Evolutionary conservation across 192 early-diverging fungal genomes (phyloP).

Genomic region (Coemansia sp.): DNA sequence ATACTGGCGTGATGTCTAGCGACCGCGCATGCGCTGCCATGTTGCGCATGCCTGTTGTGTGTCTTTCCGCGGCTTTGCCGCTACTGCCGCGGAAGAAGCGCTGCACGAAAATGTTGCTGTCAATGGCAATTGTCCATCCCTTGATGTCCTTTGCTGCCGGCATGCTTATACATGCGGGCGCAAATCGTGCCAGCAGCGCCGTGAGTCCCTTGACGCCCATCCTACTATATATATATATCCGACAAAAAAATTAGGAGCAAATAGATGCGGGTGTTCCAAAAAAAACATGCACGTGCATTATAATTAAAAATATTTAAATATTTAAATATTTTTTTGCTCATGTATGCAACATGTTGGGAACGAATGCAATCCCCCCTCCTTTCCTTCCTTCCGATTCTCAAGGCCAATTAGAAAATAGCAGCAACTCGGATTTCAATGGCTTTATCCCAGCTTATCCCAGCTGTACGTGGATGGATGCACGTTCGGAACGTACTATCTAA

Average conservation of each 20-base stretch:
- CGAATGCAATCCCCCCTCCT: neutral
- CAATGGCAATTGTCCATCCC: slow-evolving; percentile 58
- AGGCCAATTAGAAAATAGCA: neutral
- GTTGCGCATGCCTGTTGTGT: slow-evolving; percentile 65
- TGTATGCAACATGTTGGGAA: neutral
- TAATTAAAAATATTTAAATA: slow-evolving; percentile 1
- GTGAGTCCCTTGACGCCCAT: slow-evolving; percentile 67
- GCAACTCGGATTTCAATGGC: neutral
- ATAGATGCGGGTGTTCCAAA: neutral
- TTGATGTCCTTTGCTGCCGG: slow-evolving; percentile 39
- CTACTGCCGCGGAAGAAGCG: slow-evolving; percentile 58
- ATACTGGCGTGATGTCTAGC: slow-evolving; percentile 63
- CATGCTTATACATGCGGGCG: slow-evolving; percentile 49
- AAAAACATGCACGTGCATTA: neutral
- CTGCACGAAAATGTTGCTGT: slow-evolving; percentile 61
- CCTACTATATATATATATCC: neutral
- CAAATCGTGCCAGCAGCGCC: slow-evolving; percentile 57
- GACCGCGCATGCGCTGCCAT: slow-evolving; percentile 56
- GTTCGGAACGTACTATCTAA: neutral
- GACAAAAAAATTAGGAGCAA: neutral
- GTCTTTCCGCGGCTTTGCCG: slow-evolving; percentile 46
- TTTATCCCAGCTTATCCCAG: neutral
- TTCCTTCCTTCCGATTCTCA: neutral
- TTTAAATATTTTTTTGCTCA: neutral
- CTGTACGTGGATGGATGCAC: neutral